Conservation (phyloP, 2,329 filamentous ascomycete species). For the Hymenoscyphus fructigenus region DNA sequence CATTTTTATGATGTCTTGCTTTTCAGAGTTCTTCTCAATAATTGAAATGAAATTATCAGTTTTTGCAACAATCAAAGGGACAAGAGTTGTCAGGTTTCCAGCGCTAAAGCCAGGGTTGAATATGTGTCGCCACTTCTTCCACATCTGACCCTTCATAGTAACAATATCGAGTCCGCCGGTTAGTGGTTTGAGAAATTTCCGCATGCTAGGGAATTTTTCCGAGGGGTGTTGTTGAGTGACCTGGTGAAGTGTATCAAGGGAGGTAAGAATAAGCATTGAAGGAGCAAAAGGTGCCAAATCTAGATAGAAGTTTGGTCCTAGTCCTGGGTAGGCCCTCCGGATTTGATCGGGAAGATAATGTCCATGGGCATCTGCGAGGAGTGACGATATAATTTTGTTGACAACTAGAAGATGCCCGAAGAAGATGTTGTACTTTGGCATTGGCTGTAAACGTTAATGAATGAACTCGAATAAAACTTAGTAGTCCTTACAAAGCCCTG, state of each 20-base stretch:
- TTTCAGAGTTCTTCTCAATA: slow-evolving; percentile 4
- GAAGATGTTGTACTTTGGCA: slow-evolving; percentile 1
- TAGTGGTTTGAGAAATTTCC: slow-evolving; percentile 9
- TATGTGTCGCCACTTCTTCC: slow-evolving; percentile 19
- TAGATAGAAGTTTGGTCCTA: slow-evolving; percentile 11
- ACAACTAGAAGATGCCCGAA: slow-evolving; percentile 4
- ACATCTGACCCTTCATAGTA: slow-evolving; percentile 14
- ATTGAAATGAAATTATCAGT: slow-evolving; percentile 4
- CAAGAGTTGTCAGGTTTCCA: slow-evolving; percentile 12
- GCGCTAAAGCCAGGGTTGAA: slow-evolving; percentile 21
- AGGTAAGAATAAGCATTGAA: slow-evolving; percentile 1
- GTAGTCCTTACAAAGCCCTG: background rate
- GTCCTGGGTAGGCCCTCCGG: slow-evolving; percentile 1
- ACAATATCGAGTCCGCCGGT: slow-evolving; percentile 13
- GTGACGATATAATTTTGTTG: background rate
- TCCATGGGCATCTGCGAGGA: slow-evolving; percentile 1
- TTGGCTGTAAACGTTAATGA: slow-evolving; percentile 1
- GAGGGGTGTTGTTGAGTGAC: slow-evolving; percentile 7
- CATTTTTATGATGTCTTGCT: slow-evolving; percentile 10
- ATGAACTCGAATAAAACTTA: background rate
- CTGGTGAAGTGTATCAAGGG: slow-evolving; percentile 1
- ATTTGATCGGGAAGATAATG: slow-evolving; percentile 10
- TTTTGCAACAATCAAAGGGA: slow-evolving; percentile 13
- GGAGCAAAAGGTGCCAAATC: slow-evolving; percentile 1
- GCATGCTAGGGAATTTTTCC: slow-evolving; percentile 10